Conservation (phyloP, 176 grass and related monocot species). For the Juncus effusus region DNA sequence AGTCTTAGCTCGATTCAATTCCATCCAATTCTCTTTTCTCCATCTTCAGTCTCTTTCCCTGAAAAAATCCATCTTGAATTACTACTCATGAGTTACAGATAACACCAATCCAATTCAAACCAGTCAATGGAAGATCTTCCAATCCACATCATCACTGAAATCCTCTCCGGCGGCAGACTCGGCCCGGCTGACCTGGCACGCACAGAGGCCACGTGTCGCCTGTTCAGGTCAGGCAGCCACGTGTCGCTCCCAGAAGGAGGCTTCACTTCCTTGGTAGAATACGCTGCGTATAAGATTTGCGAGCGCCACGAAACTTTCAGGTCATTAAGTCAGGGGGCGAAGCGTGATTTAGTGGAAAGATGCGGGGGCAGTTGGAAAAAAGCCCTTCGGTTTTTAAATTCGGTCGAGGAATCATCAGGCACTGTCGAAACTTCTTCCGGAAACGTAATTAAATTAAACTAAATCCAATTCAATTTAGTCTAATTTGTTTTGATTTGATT, state of each 20-base stretch:
- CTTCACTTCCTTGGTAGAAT: slow-evolving; percentile 61
- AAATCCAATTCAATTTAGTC: background rate
- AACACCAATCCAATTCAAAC: background rate
- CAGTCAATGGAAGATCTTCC: slow-evolving; percentile 75
- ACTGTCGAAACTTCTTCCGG: slow-evolving; percentile 68
- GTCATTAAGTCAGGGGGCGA: slow-evolving; percentile 31
- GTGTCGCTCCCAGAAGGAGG: slow-evolving; percentile 20
- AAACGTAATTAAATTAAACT: slow-evolving; percentile 44
- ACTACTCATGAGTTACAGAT: background rate
- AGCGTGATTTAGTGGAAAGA: slow-evolving; percentile 55
- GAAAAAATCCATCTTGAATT: slow-evolving; percentile 5
- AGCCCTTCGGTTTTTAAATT: slow-evolving; percentile 88
- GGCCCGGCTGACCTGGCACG: slow-evolving; percentile 56
- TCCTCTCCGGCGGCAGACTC: slow-evolving; percentile 69
- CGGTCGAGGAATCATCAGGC: slow-evolving; percentile 70
- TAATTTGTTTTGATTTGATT: slow-evolving; percentile 18
- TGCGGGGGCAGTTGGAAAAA: slow-evolving; percentile 91
- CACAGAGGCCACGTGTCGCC: slow-evolving; percentile 72
- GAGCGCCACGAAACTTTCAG: slow-evolving; percentile 38
- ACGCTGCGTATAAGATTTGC: slow-evolving; percentile 71
- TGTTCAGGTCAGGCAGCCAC: slow-evolving; percentile 35
- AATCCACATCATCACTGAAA: slow-evolving; percentile 69
- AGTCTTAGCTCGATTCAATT: background rate
- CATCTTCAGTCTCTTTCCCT: background rate
- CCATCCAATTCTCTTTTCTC: background rate